phyloP scores from a whole-genome alignment of 768 basidiomycete genomes.

The Suillus plorans region DNA sequence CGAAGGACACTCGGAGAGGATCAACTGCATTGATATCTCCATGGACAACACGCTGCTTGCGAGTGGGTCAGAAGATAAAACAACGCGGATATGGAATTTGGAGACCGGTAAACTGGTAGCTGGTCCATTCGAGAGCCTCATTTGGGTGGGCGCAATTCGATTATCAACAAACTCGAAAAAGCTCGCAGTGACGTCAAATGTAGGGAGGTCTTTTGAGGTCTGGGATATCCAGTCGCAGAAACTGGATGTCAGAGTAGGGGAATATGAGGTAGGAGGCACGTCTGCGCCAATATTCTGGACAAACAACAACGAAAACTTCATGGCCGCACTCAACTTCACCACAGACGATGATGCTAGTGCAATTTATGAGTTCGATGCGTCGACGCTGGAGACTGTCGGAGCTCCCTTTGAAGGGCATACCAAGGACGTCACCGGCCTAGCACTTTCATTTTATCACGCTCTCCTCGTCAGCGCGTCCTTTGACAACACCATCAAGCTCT shows the following conservation, averaged over 20 bases:
- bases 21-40: not conserved
- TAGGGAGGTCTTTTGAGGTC: not conserved
- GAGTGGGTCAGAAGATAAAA: not conserved
- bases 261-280: too few species aligned
- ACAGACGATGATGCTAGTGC: too few species aligned
- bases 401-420: too few species aligned
- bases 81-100: not conserved
- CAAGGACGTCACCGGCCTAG: too few species aligned
- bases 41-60: not conserved
- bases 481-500: too few species aligned
- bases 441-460: too few species aligned
- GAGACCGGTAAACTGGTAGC: not conserved
- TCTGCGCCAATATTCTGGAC: not conserved
- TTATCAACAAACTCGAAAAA: not conserved
- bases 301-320: not conserved
- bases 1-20: rapidly evolving
- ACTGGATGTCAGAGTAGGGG: too few species aligned
- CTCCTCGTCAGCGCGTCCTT: too few species aligned
- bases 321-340: not conserved
- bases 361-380: too few species aligned
- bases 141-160: not conserved
- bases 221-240: not conserved
- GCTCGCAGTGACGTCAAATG: not conserved
- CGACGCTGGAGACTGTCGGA: too few species aligned
- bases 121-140: not conserved